Evolutionary conservation across 352 stramenopile genomes (phyloP).

Genomic region (Chrysophaeum taylorii): DNA sequence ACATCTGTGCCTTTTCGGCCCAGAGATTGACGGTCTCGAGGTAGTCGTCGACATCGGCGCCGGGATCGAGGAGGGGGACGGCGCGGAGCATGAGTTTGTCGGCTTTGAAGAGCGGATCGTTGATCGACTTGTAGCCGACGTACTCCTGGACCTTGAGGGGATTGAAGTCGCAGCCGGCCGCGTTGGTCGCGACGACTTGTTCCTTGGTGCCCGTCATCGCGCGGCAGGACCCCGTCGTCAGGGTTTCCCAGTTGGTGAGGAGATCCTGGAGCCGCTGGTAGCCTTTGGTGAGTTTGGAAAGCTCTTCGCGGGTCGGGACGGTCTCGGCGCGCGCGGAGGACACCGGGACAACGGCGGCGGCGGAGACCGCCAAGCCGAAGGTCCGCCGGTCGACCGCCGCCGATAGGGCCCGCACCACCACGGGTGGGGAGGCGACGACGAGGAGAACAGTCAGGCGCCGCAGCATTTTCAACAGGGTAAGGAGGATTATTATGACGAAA

Average conservation of each 20-base stretch:
- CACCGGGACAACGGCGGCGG: too few species aligned
- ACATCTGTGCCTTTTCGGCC: conserved; percentile 43
- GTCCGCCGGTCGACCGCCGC: too few species aligned
- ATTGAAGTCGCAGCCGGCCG: conserved; percentile 42
- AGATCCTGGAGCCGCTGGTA: conserved; percentile 40
- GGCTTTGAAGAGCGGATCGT: conserved; percentile 48
- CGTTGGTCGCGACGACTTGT: conserved; percentile 45
- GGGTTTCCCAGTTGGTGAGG: conserved; percentile 41
- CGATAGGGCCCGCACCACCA: too few species aligned
- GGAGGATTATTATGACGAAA: too few species aligned
- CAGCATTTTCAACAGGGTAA: too few species aligned
- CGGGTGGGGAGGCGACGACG: too few species aligned
- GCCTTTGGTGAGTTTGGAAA: conserved; percentile 38
- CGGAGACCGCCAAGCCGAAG: too few species aligned
- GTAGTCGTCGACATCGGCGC: conserved; percentile 36
- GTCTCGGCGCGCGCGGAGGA: too few species aligned
- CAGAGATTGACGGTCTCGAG: conserved; percentile 45
- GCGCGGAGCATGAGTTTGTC: conserved; percentile 43
- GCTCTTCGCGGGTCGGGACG: conserved; percentile 28
- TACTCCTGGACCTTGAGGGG: conserved; percentile 53
- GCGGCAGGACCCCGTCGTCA: conserved; percentile 37
- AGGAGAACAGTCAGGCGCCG: too few species aligned
- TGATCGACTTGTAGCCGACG: conserved; percentile 49
- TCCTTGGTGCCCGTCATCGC: conserved; percentile 35
- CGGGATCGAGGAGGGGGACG: conserved; percentile 34